A percentile compares a stretch with the other conserved stretches of the same genome.
Conservation (phyloP, 768 basidiomycete genomes). For the Kwoniella europaea region DNA sequence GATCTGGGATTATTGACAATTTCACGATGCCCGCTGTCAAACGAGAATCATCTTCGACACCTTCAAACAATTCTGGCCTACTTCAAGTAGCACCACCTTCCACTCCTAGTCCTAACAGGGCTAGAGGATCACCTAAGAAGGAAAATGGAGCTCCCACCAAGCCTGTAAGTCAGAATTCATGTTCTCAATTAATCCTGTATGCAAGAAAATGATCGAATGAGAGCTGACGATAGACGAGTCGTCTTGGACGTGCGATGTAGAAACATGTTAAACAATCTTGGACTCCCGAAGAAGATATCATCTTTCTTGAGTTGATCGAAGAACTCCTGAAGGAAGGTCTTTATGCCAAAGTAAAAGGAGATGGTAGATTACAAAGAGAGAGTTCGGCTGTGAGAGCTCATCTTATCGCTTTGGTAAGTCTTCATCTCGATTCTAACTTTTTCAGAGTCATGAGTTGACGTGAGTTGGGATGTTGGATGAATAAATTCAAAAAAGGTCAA, state of each 20-base stretch:
- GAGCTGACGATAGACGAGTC: too few species aligned
- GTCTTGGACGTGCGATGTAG: background rate
- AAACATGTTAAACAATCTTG: slow-evolving; percentile 22
- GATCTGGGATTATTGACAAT: too few species aligned
- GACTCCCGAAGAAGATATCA: slow-evolving; percentile 41
- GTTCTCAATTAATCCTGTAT: background rate
- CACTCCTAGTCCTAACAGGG: slow-evolving; percentile 1
- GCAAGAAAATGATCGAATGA: too few species aligned
- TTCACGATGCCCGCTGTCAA: slow-evolving; percentile 2
- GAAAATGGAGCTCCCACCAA: background rate
- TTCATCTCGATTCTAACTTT: too few species aligned
- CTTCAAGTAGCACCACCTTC: background rate
- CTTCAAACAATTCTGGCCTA: background rate
- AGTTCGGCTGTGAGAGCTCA: slow-evolving; percentile 33
- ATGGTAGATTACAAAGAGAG: slow-evolving; percentile 36
- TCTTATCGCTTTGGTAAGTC: slow-evolving; percentile 37
- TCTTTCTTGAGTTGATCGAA: slow-evolving; percentile 36
- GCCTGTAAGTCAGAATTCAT: background rate
- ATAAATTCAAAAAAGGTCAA: slow-evolving; percentile 28
- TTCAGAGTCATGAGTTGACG: slow-evolving; percentile 4
- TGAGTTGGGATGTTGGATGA: slow-evolving; percentile 23
- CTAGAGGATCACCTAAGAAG: slow-evolving; percentile 1
- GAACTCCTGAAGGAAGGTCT: slow-evolving; percentile 14
- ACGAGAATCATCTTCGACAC: slow-evolving; percentile 5
- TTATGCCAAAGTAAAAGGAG: slow-evolving; percentile 34